Conservation (phyloP, 1,284 basidiomycete genomes). For the Fomitopsis palustris region DNA sequence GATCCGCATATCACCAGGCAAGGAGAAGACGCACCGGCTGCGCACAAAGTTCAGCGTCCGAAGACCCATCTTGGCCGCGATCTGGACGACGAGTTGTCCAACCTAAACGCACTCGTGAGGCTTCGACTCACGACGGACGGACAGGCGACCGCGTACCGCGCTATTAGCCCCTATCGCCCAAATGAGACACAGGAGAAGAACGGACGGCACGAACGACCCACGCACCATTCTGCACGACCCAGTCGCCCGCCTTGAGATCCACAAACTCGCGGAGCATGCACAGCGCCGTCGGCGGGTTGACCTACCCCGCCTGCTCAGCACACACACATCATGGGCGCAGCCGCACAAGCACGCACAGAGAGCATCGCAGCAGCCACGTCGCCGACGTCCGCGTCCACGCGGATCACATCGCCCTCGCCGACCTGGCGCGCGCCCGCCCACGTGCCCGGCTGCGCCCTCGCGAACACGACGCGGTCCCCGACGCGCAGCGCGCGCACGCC, state of each 20-base stretch:
- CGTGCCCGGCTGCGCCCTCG: conserved; percentile 67
- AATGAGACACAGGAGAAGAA: background rate
- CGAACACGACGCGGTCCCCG: conserved; percentile 77
- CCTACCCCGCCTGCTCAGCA: conserved; percentile 35
- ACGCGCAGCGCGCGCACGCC: conserved; percentile 46
- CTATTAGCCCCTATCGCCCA: conserved; percentile 56
- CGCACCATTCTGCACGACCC: conserved; percentile 78
- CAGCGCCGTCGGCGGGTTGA: conserved; percentile 81
- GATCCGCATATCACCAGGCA: background rate
- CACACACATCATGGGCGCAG: background rate
- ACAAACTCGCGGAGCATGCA: conserved; percentile 77
- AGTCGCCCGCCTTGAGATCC: conserved; percentile 59
- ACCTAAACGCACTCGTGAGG: conserved; percentile 40
- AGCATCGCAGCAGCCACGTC: conserved; percentile 73
- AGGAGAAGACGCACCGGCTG: conserved; percentile 44
- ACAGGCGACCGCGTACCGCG: conserved; percentile 46
- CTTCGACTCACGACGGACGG: background rate
- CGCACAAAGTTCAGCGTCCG: conserved; percentile 80
- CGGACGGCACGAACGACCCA: background rate
- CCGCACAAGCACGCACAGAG: conserved; percentile 41
- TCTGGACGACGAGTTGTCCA: conserved; percentile 78
- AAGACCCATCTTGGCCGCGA: conserved; percentile 62
- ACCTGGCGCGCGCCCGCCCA: conserved; percentile 71
- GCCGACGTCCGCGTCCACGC: conserved; percentile 51
- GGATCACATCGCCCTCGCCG: conserved; percentile 51